These are phyloP conservation scores for Heliamphora exappendiculata DNA, from an alignment of 148 eudicot species.

Conservation along the genomic window DNA sequence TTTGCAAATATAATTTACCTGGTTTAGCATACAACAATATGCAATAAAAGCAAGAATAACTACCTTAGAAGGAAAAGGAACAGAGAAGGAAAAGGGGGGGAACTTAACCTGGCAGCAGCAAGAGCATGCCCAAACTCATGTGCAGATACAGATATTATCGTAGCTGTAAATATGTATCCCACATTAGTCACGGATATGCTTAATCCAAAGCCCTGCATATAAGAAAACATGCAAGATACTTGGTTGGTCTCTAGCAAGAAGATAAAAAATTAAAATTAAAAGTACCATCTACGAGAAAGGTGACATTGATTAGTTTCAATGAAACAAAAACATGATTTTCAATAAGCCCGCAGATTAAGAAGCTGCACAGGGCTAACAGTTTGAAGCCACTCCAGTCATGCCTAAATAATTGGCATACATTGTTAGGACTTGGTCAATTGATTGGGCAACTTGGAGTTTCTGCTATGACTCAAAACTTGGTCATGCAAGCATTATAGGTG, in stretches of 20 bases:
- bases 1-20: too few species aligned
- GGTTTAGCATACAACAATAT: not conserved
- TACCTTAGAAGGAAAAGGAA: not conserved
- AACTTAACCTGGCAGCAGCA: slow-evolving; percentile 89
- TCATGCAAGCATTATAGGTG: not conserved
- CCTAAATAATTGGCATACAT: not conserved
- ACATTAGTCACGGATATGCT: slow-evolving; percentile 45
- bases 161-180: slow-evolving; percentile 51
- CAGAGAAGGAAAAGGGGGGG: not conserved
- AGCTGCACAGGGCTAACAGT: not conserved
- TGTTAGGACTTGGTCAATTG: not conserved
- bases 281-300: not conserved
- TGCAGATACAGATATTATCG: slow-evolving; percentile 51
- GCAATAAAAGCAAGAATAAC: not conserved
- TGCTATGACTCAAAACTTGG: not conserved
- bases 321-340: not conserved
- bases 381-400: not conserved
- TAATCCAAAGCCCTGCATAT: slow-evolving; percentile 48
- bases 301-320: not conserved
- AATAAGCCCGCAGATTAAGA: slow-evolving; percentile 3
- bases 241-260: not conserved
- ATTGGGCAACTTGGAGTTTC: not conserved
- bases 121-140: slow-evolving; percentile 95
- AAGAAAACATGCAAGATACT: not conserved
- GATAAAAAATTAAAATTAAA: not conserved